Evolutionary conservation across 2,329 filamentous ascomycete genomes (phyloP).

Genomic region (Botrytis sinoallii): DNA sequence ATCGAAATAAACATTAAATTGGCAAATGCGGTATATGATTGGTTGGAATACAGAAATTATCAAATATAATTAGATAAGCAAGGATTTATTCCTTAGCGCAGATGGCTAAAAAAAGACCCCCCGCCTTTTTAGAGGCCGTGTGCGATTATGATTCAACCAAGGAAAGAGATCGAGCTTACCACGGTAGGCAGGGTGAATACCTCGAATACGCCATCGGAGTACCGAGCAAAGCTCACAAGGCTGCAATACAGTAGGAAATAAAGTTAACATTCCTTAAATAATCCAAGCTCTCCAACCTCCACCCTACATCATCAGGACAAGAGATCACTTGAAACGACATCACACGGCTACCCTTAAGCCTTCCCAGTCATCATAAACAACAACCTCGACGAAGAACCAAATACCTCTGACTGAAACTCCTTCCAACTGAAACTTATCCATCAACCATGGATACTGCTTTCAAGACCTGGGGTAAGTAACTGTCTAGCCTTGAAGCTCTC

Average conservation of each 20-base stretch:
- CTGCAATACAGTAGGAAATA: neutral
- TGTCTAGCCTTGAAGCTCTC: conserved; percentile 20
- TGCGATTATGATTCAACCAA: neutral
- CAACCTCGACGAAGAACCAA: neutral
- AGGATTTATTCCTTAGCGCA: neutral
- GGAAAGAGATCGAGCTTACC: neutral
- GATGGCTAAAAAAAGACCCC: neutral
- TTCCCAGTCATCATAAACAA: neutral
- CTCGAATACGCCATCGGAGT: neutral
- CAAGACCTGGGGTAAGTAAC: conserved; percentile 57
- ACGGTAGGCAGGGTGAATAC: neutral
- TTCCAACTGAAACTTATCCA: neutral
- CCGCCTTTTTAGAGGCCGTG: conserved; percentile 9
- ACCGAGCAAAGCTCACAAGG: conserved; percentile 20
- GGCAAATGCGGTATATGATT: neutral
- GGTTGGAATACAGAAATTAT: neutral
- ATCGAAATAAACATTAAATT: neutral
- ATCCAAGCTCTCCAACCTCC: conserved; percentile 1
- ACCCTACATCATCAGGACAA: neutral
- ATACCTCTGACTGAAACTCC: neutral
- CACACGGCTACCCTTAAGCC: neutral
- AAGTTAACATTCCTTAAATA: neutral
- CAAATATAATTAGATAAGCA: conserved; percentile 5
- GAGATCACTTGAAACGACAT: neutral
- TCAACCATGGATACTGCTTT: conserved; percentile 52